A percentile compares a stretch with the other conserved stretches of the same genome.
These are phyloP conservation scores for Tephrocybe sp. DNA, from an alignment of 768 basidiomycete species.

Conservation along the genomic window DNA sequence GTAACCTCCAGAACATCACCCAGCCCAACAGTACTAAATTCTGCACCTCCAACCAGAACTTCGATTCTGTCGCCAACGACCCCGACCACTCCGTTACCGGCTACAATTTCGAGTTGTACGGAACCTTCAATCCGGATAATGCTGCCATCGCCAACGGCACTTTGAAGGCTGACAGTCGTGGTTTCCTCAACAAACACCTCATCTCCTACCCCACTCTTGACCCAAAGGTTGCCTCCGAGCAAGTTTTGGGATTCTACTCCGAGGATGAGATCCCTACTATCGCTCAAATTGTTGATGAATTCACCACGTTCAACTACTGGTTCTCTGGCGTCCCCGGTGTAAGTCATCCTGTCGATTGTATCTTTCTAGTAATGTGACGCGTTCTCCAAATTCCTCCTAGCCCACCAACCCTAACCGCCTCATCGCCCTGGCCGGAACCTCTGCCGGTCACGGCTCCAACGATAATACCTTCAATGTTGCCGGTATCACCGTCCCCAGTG, in stretches of 20 bases:
- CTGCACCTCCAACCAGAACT: slow-evolving; percentile 19
- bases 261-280: slow-evolving; percentile 22
- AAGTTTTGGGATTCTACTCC: slow-evolving; percentile 23
- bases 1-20: slow-evolving; percentile 22
- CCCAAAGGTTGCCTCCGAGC: slow-evolving; percentile 21
- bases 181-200: slow-evolving; percentile 24
- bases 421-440: neutral
- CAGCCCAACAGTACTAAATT: slow-evolving; percentile 16
- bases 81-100: slow-evolving; percentile 24
- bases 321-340: slow-evolving; percentile 27
- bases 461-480: slow-evolving; percentile 4
- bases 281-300: slow-evolving; percentile 21
- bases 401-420: slow-evolving; percentile 24
- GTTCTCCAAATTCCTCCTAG: neutral
- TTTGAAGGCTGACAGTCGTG: slow-evolving; percentile 19
- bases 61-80: slow-evolving; percentile 21
- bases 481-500: slow-evolving; percentile 17
- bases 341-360: neutral
- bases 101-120: slow-evolving; percentile 23
- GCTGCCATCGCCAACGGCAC: slow-evolving; percentile 8
- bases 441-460: neutral
- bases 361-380: neutral
- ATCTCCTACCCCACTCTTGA: slow-evolving; percentile 17
- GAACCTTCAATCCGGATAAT: slow-evolving; percentile 18
- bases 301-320: slow-evolving; percentile 29